Base-by-base conservation (phyloP, 768 basidiomycete genomes). In the Mycena crocata region DNA sequence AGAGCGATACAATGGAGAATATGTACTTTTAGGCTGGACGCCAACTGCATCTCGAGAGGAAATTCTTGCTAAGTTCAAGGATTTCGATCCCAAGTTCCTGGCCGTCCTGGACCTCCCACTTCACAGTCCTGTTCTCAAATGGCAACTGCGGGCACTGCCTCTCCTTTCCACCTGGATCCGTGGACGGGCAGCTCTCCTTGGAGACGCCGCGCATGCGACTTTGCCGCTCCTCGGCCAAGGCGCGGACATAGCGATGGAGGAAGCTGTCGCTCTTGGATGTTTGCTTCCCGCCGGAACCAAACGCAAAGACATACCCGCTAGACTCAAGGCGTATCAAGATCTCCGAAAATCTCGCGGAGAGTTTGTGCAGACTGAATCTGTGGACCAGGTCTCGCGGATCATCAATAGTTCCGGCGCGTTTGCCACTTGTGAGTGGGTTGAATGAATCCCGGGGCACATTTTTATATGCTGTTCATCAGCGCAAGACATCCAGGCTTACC, bases 231-330 rank as follows among this genome's bases (percentile, higher is more conserved):
- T 72, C 7, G 75, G 68, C 17, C 72, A 74, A 56, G 73, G 75
- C 21, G 75, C 75, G 19, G 75, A 68, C 8, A 72, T 75, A 51
- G 76, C 73, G 9, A 68, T 75, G 54, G 76, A 77, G 54, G 75
- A 68, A 2, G 66, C 57, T 2, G 66, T 57, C 15, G 37, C 58
- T 15, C n/a, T 68, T 2, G 57, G 62, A 21, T 39, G 42, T 24
- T 48, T 68, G 24, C 28, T 68, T n/a, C 67, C 67, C 6, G 6
- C 48, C 4, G 67, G 67, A 21, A 68, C 67, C 4, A 34, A 13
- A 15, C 46, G 46, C 23, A 54, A 61, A 24, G 58, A 69, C 24
- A 32, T 69, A 14, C 54, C 45, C 13, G 55, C 35, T 3, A 37
- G 63, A 19, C 48, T 69, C 3, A 23, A 57, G 19, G 63, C 54